Evolutionary conservation across 257 asterid species (phyloP), one percentile per base, ranked within the genome.

Genomic region (Pogostemon cablin): DNA sequence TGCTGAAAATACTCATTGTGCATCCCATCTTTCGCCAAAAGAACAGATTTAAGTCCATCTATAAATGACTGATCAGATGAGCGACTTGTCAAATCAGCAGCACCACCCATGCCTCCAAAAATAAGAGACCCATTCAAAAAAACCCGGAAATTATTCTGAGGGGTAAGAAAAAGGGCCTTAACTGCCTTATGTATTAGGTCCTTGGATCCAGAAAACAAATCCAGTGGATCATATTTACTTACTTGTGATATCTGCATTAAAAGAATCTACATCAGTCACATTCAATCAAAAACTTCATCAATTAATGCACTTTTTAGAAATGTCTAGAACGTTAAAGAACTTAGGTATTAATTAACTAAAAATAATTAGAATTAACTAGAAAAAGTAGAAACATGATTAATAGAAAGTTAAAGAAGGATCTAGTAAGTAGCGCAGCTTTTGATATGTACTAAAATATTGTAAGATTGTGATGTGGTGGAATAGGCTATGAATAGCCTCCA

Each of bases 71-170:
- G 79, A 71, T 88, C 84, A 71, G 61, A 76, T 48, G 69, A 53
- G 56, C 53, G 58, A 66, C 67, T 80, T 7, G 84, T 80, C 58
- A 69, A 65, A 65, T 85, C 86, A 5, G 85, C 84, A 53, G 69
- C 78, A 69, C 90, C 91, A 53, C 87, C 98, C 89, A 88, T 77
- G 72, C 88, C 88, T 35, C 98, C 99, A 78, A 86, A 86, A 64
- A 86, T 77, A 58, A 87, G 89, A 4, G 86, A 75, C 47, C 99
- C 98, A 72, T 91, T 86, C 80, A 95, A 80, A 85, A 95, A 95
- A 62, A 95, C 93, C 80, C 99, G 84, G 73, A 91, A 89, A 72
- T 95, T 95, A 80, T 91, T 95, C 77, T 91, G 99, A 64, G 99
- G 99, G 61, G 95, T 88, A 43, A 68, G 76, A 64, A 85, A 85